Evolutionary conservation across 345 rosid species (phyloP).

Genomic region (Brassica carinata): DNA sequence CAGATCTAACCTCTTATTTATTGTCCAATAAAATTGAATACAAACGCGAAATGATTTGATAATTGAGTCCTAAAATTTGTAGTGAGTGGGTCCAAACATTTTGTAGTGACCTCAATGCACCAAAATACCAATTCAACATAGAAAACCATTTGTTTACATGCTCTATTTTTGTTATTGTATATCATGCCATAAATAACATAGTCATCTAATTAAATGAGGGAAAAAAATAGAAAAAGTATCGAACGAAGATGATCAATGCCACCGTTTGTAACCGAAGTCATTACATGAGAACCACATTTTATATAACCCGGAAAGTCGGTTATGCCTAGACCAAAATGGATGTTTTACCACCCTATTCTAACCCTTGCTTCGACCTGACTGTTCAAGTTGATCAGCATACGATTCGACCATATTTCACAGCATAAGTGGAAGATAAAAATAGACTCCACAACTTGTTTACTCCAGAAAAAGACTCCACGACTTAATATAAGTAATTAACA

Average conservation of each 20-base stretch:
- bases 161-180: not conserved
- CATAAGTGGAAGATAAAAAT: not conserved
- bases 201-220: not conserved
- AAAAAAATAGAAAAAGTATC: not conserved
- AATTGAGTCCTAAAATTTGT: not conserved
- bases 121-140: not conserved
- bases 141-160: not conserved
- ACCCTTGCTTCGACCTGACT: not conserved
- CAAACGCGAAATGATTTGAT: not conserved
- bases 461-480: not conserved
- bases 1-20: not conserved
- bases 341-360: not conserved
- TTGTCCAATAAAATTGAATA: not conserved
- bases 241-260: not conserved
- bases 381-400: not conserved
- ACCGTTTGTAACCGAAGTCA: not conserved
- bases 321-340: not conserved
- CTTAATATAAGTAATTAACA: not conserved
- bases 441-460: not conserved
- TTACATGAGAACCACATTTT: not conserved
- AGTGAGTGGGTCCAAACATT: conserved; percentile 34
- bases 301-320: not conserved
- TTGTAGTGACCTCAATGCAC: conserved; percentile 4
- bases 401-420: not conserved
- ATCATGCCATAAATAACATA: not conserved